These are phyloP conservation scores for Thymus mandschuricus DNA, from an alignment of 257 asterid genomes.

Conservation along the genomic window DNA sequence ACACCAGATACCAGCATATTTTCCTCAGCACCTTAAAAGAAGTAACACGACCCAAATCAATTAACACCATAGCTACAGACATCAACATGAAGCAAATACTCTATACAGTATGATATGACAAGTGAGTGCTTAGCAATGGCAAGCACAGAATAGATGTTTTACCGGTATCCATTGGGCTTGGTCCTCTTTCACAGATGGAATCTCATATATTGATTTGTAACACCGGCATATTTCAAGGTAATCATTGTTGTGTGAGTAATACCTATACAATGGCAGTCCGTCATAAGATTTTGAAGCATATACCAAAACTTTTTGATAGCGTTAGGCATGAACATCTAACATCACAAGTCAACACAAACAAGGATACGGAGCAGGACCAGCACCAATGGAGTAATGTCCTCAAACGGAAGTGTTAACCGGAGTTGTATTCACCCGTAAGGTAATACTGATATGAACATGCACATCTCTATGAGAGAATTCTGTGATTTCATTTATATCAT, in stretches of 20 bases:
- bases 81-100: constrained; percentile 6
- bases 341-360: constrained; percentile 2
- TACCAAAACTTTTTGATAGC: constrained; percentile 11
- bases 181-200: constrained; percentile 88
- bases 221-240: constrained; percentile 97
- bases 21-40: constrained; percentile 78
- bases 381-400: neutral
- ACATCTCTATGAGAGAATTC: neutral
- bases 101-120: neutral
- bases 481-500: constrained; percentile 9
- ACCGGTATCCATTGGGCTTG: constrained; percentile 89
- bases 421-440: neutral
- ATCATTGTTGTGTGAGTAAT: constrained; percentile 74
- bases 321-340: constrained; percentile 6
- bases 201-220: constrained; percentile 92
- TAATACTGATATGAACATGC: neutral
- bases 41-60: constrained; percentile 7
- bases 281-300: constrained; percentile 11
- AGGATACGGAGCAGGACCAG: constrained; percentile 2
- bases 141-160: constrained; percentile 24
- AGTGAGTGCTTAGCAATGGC: neutral
- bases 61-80: constrained; percentile 8
- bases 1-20: constrained; percentile 93
- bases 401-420: neutral
- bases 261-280: constrained; percentile 52